These are phyloP conservation scores for Phytopythium boreale DNA, from an alignment of 352 stramenopile genomes.

Conservation along the genomic window DNA sequence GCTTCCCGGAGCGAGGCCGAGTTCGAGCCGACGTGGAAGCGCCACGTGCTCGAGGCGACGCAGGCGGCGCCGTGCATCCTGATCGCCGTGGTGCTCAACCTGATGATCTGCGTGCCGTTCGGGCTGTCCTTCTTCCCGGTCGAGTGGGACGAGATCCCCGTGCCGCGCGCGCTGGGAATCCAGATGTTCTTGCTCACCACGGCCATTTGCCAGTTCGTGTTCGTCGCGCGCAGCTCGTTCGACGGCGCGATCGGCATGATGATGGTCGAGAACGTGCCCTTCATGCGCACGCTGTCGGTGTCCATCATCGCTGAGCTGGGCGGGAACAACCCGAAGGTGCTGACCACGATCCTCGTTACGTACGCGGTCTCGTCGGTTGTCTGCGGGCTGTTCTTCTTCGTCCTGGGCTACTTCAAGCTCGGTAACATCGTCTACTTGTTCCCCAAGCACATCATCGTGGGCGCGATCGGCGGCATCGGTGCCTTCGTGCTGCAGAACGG, in stretches of 20 bases:
- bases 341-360: constrained; percentile 92
- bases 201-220: constrained; percentile 79
- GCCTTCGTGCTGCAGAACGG: constrained; percentile 84
- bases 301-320: constrained; percentile 85
- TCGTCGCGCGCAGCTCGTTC: constrained; percentile 73
- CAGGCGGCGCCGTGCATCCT: constrained; percentile 51
- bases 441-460: constrained; percentile 93
- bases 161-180: constrained; percentile 74
- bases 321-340: constrained; percentile 52
- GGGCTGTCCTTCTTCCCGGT: constrained; percentile 83
- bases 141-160: constrained; percentile 71
- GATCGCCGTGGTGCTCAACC: constrained; percentile 77
- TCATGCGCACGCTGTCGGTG: constrained; percentile 90
- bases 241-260: constrained; percentile 80
- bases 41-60: constrained; percentile 21
- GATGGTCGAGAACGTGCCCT: constrained; percentile 97
- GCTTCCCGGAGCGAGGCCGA: constrained; percentile 11
- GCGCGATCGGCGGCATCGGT: constrained; percentile 93
- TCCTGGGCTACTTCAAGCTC: constrained; percentile 86
- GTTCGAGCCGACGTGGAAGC: constrained; percentile 22
- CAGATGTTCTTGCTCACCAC: constrained; percentile 84
- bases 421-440: constrained; percentile 93
- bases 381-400: constrained; percentile 88
- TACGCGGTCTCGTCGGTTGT: constrained; percentile 89
- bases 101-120: constrained; percentile 88